Conservation (phyloP, 2,329 filamentous ascomycete species). For the Chaetomium strumarium region DNA sequence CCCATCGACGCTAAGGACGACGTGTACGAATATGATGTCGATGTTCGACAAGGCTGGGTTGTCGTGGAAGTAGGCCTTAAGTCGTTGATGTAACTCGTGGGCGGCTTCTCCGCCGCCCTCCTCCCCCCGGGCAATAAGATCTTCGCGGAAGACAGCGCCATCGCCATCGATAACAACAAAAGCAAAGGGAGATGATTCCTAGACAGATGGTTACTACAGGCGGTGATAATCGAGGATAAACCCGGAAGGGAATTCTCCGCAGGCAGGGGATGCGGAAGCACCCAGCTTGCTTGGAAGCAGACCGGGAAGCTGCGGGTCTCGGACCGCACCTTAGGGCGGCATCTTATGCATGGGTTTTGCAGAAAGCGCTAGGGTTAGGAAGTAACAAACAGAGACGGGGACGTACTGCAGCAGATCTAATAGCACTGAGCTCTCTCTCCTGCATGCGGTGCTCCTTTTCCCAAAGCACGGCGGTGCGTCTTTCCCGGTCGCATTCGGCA, state of each 20-base stretch:
- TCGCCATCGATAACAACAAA: slow-evolving; percentile 34
- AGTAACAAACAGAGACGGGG: neutral
- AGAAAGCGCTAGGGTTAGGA: neutral
- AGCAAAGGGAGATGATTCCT: slow-evolving; percentile 32
- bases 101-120: slow-evolving; percentile 32
- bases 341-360: no score
- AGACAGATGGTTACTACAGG: neutral
- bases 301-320: no score
- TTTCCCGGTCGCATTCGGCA: slow-evolving; percentile 19
- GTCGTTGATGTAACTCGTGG: slow-evolving; percentile 20
- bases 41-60: slow-evolving; percentile 24
- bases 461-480: slow-evolving; percentile 20
- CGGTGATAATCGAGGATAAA: neutral
- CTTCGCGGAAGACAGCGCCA: slow-evolving; percentile 32
- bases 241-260: no score
- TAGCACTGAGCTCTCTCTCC: slow-evolving; percentile 18
- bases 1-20: slow-evolving; percentile 31
- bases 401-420: slow-evolving; percentile 17
- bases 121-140: slow-evolving; percentile 28
- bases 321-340: neutral
- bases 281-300: no score
- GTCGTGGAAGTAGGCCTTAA: slow-evolving; percentile 24
- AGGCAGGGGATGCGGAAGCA: no score
- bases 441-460: slow-evolving; percentile 18
- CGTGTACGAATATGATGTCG: slow-evolving; percentile 31